phyloP scores from a whole-genome alignment of 192 early-diverging fungal species.

The Podila epigama region DNA sequence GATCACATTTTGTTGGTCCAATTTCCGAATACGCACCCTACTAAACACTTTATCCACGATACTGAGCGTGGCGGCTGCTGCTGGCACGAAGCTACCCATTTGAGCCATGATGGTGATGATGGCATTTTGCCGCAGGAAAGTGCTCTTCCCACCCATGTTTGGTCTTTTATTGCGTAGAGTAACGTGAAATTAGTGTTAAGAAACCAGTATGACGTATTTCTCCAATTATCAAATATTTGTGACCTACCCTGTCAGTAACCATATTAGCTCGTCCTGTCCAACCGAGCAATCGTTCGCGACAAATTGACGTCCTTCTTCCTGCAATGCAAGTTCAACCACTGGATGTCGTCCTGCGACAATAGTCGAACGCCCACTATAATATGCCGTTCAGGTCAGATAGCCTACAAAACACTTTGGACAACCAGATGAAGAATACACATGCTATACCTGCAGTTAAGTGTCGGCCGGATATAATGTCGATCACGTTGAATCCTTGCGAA shows the following conservation, averaged over 20 bases:
- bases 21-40: slow-evolving; percentile 34
- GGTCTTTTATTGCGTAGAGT: slow-evolving; percentile 32
- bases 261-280: slow-evolving; percentile 48
- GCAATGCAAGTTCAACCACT: slow-evolving; percentile 63
- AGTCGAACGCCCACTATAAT: slow-evolving; percentile 7
- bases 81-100: slow-evolving; percentile 61
- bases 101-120: slow-evolving; percentile 60
- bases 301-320: slow-evolving; percentile 56
- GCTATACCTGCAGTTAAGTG: slow-evolving; percentile 37
- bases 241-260: slow-evolving; percentile 51
- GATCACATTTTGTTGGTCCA: neutral
- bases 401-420: neutral
- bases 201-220: too few relatives aligned
- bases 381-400: neutral
- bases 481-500: slow-evolving; percentile 64
- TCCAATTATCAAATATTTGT: neutral
- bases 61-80: slow-evolving; percentile 49
- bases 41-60: slow-evolving; percentile 61
- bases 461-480: slow-evolving; percentile 65
- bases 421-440: neutral
- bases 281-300: slow-evolving; percentile 64
- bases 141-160: slow-evolving; percentile 65
- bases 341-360: slow-evolving; percentile 65
- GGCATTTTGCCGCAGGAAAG: slow-evolving; percentile 60
- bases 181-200: neutral